These are phyloP conservation scores for Aurifilum marmelostoma DNA, from an alignment of 2,329 filamentous ascomycete genomes.

Conservation along the genomic window DNA sequence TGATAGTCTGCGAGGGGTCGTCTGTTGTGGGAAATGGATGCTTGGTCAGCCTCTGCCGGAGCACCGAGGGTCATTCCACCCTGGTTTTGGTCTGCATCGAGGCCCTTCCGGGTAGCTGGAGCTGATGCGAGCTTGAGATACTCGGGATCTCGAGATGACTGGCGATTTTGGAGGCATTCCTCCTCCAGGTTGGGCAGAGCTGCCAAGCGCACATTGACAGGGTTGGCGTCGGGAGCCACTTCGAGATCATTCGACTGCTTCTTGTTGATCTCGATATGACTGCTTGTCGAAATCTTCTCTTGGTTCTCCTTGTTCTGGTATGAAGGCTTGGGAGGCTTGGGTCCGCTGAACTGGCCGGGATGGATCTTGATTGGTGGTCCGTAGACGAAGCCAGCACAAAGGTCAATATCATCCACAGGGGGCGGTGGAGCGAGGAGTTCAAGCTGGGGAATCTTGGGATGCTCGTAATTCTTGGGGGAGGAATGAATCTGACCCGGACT, in stretches of 20 bases:
- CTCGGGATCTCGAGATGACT: neutral
- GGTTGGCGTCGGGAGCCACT: neutral
- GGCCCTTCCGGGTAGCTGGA: too few relatives aligned
- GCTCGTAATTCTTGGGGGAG: neutral
- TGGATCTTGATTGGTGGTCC: constrained; percentile 13
- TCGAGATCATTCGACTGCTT: neutral
- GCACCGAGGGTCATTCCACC: neutral
- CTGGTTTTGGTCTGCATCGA: neutral
- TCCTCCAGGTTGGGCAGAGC: neutral
- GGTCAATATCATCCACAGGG: constrained; percentile 13
- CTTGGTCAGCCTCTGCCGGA: neutral
- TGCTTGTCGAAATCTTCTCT: neutral
- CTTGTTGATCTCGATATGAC: neutral
- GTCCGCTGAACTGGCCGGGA: constrained; percentile 22
- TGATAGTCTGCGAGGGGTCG: constrained; percentile 11
- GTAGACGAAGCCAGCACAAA: constrained; percentile 22
- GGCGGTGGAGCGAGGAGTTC: constrained; percentile 19
- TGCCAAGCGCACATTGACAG: neutral
- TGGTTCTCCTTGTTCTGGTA: neutral
- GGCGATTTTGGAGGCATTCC: neutral
- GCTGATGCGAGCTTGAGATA: too few relatives aligned
- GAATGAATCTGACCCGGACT: neutral
- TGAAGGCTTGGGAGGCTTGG: neutral
- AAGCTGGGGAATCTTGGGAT: neutral
- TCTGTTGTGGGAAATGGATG: neutral